Base-by-base conservation (phyloP, 495 filamentous ascomycete genomes). In the Aspergillus conjunctus region DNA sequence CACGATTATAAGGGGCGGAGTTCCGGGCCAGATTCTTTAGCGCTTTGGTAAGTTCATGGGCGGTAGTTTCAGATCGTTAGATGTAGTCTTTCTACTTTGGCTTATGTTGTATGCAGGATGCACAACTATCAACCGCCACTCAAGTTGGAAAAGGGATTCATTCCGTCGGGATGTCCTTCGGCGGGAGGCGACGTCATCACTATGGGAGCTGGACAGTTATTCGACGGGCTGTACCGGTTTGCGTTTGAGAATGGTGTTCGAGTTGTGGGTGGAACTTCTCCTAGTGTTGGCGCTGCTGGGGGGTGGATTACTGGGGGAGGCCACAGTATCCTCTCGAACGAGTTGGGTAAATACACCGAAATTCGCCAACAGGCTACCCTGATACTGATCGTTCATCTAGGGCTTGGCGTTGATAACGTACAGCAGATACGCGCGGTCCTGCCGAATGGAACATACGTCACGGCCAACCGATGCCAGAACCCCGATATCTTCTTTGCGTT, bases 401-500 rank as follows among this genome's bases (percentile, higher is more conserved):
- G 57, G 14, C 66, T 84, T 22, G 80, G 72, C 0, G 69, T 77
- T 11, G 82, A 85, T 58, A 77, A 79, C 31, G 73, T 82, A 6
- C 68, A 80, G 22, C 66, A 76, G 17, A 70, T 76, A 41, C 71
- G 78, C 34, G 68, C 82, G 8, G 77, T 85, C 12, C 70, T 76
- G 1, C 74, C 79, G 8, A 72, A 78, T 45, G 81, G 80, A 10
- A 56, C 61, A 7, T 75, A 75, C 53, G 60, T 74, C 22, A 77
- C 70, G 10, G 78, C 79, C 15, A 78, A 73, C 44, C 66, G 69
- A 18, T 66, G 64, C n/a, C 68, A 75, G 34, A 73, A 83, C 52
- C 51, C 60, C 26, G 79, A 83, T 56, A 73, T 84, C 14, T 85
- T 71, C 56, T 83, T 78, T 71, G 83, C 81, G 2, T 70, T 85